A percentile compares a stretch with the other conserved stretches of the same genome.
Evolutionary conservation across 2,329 filamentous ascomycete genomes (phyloP).

Genomic region (Neofusicoccum cordaticola): DNA sequence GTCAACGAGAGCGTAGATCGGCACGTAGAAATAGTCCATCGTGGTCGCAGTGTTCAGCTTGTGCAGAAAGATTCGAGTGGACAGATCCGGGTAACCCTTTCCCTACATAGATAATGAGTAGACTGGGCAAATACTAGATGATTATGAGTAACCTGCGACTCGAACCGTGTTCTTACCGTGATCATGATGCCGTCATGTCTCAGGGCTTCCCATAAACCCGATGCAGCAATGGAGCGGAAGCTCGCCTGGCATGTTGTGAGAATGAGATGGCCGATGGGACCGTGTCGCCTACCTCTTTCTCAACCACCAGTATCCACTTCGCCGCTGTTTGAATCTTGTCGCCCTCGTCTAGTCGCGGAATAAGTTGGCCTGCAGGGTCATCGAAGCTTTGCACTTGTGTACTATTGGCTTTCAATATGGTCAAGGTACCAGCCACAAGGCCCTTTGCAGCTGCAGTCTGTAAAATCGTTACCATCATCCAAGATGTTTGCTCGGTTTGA

Average conservation of each 20-base stretch:
- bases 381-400: constrained; percentile 38
- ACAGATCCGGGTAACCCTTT: constrained; percentile 78
- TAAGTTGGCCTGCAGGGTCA: constrained; percentile 50
- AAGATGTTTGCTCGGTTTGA: constrained; percentile 20
- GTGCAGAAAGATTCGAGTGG: constrained; percentile 64
- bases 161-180: constrained; percentile 51
- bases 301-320: constrained; percentile 69
- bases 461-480: neutral
- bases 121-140: constrained; percentile 10
- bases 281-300: constrained; percentile 63
- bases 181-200: constrained; percentile 62
- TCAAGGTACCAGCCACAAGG: constrained; percentile 60
- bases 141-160: no score
- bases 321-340: constrained; percentile 49
- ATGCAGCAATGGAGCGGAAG: constrained; percentile 64
- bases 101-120: constrained; percentile 50
- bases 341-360: constrained; percentile 55
- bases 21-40: constrained; percentile 30
- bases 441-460: constrained; percentile 74
- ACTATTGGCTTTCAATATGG: constrained; percentile 47
- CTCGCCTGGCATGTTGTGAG: constrained; percentile 57
- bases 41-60: constrained; percentile 34
- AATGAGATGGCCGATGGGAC: neutral
- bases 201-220: constrained; percentile 52
- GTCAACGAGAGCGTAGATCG: constrained; percentile 66